Evolutionary conservation across 1,284 basidiomycete species (phyloP).

Genomic region (Ustilago loliicola): DNA sequence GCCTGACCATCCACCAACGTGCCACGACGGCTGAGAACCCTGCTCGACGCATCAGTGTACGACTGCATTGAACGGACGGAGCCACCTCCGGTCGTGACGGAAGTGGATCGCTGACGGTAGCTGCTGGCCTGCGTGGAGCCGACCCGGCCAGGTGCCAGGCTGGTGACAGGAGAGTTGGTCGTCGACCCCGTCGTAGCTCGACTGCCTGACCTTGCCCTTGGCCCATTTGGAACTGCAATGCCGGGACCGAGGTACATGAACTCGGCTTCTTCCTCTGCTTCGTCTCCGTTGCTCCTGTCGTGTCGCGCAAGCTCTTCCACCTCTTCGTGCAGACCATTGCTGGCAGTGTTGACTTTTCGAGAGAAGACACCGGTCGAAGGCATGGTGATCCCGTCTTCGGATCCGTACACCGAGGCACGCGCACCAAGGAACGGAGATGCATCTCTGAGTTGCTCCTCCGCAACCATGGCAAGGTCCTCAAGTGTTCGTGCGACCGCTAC

Average conservation of each 20-base stretch:
- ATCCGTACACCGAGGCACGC: conserved; percentile 56
- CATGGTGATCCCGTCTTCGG: conserved; percentile 40
- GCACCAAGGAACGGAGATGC: conserved; percentile 53
- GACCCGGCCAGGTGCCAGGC: conserved; percentile 24
- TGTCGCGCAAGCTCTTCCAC: conserved; percentile 44
- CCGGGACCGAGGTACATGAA: conserved; percentile 65
- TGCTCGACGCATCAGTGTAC: conserved; percentile 20
- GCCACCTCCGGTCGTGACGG: conserved; percentile 51
- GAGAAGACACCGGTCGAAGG: conserved; percentile 42
- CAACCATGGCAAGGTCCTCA: conserved; percentile 36
- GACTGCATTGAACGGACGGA: conserved; percentile 45
- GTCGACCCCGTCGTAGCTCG: conserved; percentile 26
- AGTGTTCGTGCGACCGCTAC: conserved; percentile 31
- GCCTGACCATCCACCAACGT: conserved; percentile 39
- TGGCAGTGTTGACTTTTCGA: conserved; percentile 35
- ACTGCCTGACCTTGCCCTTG: conserved; percentile 35
- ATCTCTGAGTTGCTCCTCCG: conserved; percentile 53
- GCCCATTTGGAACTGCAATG: conserved; percentile 61
- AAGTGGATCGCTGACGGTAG: conserved; percentile 52
- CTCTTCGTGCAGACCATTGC: conserved; percentile 48
- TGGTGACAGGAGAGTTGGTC: conserved; percentile 40
- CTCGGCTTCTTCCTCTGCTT: conserved; percentile 42
- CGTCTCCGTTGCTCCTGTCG: conserved; percentile 17
- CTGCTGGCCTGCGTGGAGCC: conserved; percentile 24
- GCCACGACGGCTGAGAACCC: conserved; percentile 43